Evolutionary conservation across 2,329 filamentous ascomycete species (phyloP), one percentile per base, ranked within the genome.

Genomic region (Hirsutella thompsonii): DNA sequence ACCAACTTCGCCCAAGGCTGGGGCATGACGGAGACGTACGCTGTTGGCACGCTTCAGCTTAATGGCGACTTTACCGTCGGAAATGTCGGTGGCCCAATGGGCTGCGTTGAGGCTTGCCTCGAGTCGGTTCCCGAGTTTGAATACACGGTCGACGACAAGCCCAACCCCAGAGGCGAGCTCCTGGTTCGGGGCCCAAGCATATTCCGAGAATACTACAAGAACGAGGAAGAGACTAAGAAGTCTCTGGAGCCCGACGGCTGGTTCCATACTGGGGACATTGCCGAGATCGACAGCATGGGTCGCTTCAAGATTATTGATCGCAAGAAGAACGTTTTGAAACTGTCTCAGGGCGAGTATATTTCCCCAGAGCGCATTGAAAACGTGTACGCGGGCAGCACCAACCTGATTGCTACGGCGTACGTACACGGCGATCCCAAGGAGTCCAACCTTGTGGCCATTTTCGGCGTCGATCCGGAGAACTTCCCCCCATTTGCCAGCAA

Each of bases 271-370:
- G 92, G 92, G 42, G 92, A 98, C 54, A 90, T 98, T 49, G 86
- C 79, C 55, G 76, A 80, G 48, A 71, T 98, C 20, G 92, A 98
- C 61, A 79, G 79, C 50, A 63, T 84, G 55, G 92, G 92, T 46
- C 85, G 89, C 45, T 82, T 96, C 69, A 80, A 77, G 62, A 94
- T 98, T 62, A 82, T 98, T 53, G 92, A 98, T 63, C 88, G 92
- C 53, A 82, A 88, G 66, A 98, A 98, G 82, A 96, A 96, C 64
- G 86, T 98, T n/a, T 78, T 98, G 57, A 98, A 98, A 74, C 77
- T 98, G 42, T 81, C 90, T 0, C 92, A 98, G 63, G 92, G 92
- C 60, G 92, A 98, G 67, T 98, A 98, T 65, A 87, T 98, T 54
- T 94, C 89, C 1, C 92, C 92, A 13, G 92, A 98, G 67, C 85